These are phyloP conservation scores for Candida peoriensis DNA, from an alignment of 805 yeast species.

Conservation along the genomic window DNA sequence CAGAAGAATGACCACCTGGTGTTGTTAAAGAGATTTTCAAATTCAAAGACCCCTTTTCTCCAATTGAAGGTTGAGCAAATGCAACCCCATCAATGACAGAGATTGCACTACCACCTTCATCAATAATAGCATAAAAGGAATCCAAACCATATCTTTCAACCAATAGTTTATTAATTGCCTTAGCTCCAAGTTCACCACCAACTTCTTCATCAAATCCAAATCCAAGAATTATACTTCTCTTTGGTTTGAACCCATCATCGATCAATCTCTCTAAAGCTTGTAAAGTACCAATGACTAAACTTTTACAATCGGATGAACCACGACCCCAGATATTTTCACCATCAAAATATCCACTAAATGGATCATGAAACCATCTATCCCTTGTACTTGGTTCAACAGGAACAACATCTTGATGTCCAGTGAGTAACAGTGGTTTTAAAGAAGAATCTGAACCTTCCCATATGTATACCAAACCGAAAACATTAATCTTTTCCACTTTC, in stretches of 20 bases:
- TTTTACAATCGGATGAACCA: slow-evolving; percentile 72
- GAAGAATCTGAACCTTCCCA: slow-evolving; percentile 49
- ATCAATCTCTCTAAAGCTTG: slow-evolving; percentile 54
- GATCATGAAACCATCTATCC: slow-evolving; percentile 58
- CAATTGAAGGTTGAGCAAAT: slow-evolving; percentile 52
- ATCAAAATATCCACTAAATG: slow-evolving; percentile 60
- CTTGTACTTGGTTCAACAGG: slow-evolving; percentile 61
- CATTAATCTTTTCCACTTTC: slow-evolving; percentile 50
- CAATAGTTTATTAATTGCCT: slow-evolving; percentile 38
- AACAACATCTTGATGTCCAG: slow-evolving; percentile 81
- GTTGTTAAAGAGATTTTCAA: slow-evolving; percentile 46
- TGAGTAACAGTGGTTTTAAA: slow-evolving; percentile 60
- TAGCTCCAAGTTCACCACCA: slow-evolving; percentile 60
- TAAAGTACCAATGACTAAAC: slow-evolving; percentile 54
- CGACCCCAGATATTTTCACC: slow-evolving; percentile 67
- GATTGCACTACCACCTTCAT: slow-evolving; percentile 54
- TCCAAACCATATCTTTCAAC: slow-evolving; percentile 51
- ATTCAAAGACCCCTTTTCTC: slow-evolving; percentile 58
- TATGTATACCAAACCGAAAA: slow-evolving; percentile 58
- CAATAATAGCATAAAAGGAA: slow-evolving; percentile 56
- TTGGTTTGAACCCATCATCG: slow-evolving; percentile 40
- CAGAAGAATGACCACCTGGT: slow-evolving; percentile 70
- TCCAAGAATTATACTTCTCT: slow-evolving; percentile 54
- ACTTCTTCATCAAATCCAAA: slow-evolving; percentile 78
- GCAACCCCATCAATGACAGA: slow-evolving; percentile 27